These are phyloP conservation scores for Tephrocybe rancida DNA, from an alignment of 768 basidiomycete species.

Conservation along the genomic window DNA sequence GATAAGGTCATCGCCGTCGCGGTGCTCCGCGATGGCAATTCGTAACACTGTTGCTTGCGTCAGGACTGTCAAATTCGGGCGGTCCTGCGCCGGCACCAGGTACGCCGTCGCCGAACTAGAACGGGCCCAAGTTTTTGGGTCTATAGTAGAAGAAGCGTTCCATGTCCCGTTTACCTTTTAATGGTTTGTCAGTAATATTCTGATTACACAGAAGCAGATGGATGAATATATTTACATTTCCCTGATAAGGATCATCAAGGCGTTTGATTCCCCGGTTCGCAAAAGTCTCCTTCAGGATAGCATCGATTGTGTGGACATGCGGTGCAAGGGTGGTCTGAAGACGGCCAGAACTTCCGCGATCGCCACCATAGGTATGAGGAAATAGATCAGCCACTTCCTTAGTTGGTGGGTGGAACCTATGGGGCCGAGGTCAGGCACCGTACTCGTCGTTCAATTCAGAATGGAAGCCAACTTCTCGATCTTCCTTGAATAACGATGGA, in stretches of 20 bases:
- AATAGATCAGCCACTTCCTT: too few relatives aligned
- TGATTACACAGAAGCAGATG: background rate
- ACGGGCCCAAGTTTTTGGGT: conserved; percentile 27
- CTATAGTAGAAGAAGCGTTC: conserved; percentile 17
- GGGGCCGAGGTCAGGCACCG: too few relatives aligned
- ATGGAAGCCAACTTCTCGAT: conserved; percentile 30
- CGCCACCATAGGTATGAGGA: too few relatives aligned
- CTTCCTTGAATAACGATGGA: conserved; percentile 36
- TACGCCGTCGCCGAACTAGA: conserved; percentile 32
- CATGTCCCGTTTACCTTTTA: conserved; percentile 26
- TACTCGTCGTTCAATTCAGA: too few relatives aligned
- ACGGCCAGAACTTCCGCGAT: too few relatives aligned
- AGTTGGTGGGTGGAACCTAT: too few relatives aligned
- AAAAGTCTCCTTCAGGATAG: conserved; percentile 24
- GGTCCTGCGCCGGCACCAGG: conserved; percentile 8
- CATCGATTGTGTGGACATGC: conserved; percentile 27
- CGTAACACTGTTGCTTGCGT: too few relatives aligned
- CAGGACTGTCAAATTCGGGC: conserved; percentile 6
- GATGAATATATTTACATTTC: conserved; percentile 22
- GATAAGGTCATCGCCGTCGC: conserved; percentile 20
- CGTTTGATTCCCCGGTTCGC: conserved; percentile 24
- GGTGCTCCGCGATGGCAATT: background rate
- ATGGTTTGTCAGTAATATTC: background rate
- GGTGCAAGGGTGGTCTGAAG: conserved; percentile 30
- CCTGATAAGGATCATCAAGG: conserved; percentile 31